Evolutionary conservation across 2,329 filamentous ascomycete genomes (phyloP).

Genomic region (Xylariaceae sp.): DNA sequence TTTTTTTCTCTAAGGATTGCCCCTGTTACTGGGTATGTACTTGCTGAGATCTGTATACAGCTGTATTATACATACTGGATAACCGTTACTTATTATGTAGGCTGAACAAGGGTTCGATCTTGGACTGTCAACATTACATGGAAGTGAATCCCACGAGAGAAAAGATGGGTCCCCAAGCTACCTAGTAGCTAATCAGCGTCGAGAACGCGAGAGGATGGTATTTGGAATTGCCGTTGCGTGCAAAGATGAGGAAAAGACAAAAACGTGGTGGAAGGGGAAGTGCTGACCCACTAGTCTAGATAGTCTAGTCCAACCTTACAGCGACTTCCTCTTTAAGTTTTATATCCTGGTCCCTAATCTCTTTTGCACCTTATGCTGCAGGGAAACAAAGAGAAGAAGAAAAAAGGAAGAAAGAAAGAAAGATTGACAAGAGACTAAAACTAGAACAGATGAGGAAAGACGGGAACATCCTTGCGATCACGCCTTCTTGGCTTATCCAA

Average conservation of each 20-base stretch:
- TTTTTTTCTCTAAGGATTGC: too few species aligned
- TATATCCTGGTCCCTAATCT: background rate
- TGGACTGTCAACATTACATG: background rate
- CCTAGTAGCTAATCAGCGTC: conserved; percentile 7
- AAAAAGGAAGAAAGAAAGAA: conserved; percentile 1
- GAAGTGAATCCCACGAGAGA: conserved; percentile 4
- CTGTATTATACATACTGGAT: too few species aligned
- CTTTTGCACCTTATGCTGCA: background rate
- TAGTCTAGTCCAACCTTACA: background rate
- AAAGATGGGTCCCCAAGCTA: conserved; percentile 6
- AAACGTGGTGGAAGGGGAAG: conserved; percentile 14
- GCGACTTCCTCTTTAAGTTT: background rate
- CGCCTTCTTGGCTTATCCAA: conserved; percentile 9
- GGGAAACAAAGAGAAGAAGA: too few species aligned
- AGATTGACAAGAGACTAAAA: too few species aligned
- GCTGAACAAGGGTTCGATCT: too few species aligned
- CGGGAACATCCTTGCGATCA: conserved; percentile 14
- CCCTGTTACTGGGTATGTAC: too few species aligned
- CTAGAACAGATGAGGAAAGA: conserved; percentile 1
- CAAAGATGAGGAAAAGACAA: conserved; percentile 5
- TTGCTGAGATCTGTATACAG: too few species aligned
- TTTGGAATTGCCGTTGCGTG: conserved; percentile 16
- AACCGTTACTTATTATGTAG: too few species aligned
- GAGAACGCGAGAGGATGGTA: conserved; percentile 1
- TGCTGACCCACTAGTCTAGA: background rate